Evolutionary conservation across 441 rosid genomes (phyloP), one percentile per base, ranked within the genome.

Genomic region (Populus trichocarpa): DNA sequence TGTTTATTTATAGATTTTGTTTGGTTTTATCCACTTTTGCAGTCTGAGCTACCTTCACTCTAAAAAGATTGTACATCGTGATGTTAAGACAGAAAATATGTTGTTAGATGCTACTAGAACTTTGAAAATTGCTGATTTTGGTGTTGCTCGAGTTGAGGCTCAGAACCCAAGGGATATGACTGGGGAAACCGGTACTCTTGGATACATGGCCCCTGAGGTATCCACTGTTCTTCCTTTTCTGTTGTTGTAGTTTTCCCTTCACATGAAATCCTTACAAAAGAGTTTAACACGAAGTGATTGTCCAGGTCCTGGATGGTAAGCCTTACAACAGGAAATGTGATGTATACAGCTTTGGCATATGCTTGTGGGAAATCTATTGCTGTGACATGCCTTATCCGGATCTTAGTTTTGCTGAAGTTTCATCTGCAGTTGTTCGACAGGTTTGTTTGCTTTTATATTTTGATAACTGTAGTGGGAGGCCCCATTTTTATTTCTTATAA

Each of bases 131-230:
- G 30, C 30, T 28, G 30, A 28, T 28, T 28, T 28, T 28, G 30
- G 30, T 28, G 30, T 28, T 28, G 30, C 30, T 28, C 30, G 30
- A 28, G 30, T 28, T 28, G 30, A 28, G 30, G 30, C 30, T 28
- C 30, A 28, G 30, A 28, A 28, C 30, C 30, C 30, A 28, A 28
- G 30, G 30, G 30, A 28, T 28, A 28, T 28, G 30, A 28, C 30
- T 28, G 30, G 30, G 30, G 30, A 28, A 28, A 28, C 30, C 30
- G 30, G 30, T 28, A 28, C 30, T 28, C 30, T 93, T 71, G 97
- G 97, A 65, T 92, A 94, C 89, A 92, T 92, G 97, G 98, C 98
- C 78, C 97, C 98, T 50, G 98, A 95, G 97, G 98, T 92, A 72
- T 32, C 73, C n/a, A 50, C 65, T 28, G 74, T 33, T 32, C 42